These are phyloP conservation scores for Eragrostis curvula DNA, from an alignment of 176 grass and related monocot genomes.

Conservation along the genomic window DNA sequence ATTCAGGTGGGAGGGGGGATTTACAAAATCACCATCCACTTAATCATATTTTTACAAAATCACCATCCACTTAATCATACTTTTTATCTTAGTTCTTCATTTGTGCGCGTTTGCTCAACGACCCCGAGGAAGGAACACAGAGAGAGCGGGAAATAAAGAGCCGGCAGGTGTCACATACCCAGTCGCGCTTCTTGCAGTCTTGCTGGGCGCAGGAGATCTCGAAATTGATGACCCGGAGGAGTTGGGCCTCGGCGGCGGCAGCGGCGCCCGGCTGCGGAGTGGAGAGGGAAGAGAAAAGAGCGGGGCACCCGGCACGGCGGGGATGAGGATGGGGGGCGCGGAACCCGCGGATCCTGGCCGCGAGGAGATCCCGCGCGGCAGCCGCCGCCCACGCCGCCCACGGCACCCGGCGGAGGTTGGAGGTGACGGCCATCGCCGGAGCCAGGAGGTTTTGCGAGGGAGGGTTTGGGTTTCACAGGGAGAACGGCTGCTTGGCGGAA, in stretches of 20 bases:
- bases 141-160: neutral
- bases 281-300: slow-evolving; percentile 29
- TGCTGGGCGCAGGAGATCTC: slow-evolving; percentile 55
- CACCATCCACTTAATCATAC: no score
- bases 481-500: neutral
- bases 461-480: neutral
- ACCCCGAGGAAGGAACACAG: neutral
- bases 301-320: neutral
- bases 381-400: slow-evolving; percentile 15
- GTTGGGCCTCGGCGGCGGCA: slow-evolving; percentile 47
- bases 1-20: no score
- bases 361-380: slow-evolving; percentile 25
- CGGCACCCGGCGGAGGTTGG: slow-evolving; percentile 33
- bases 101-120: neutral
- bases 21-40: no score
- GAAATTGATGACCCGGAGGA: slow-evolving; percentile 50
- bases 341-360: neutral
- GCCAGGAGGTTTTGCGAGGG: slow-evolving; percentile 18
- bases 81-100: no score
- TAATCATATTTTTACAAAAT: no score
- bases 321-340: neutral
- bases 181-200: slow-evolving; percentile 48
- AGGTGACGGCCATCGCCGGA: slow-evolving; percentile 28
- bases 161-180: slow-evolving; percentile 6
- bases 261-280: slow-evolving; percentile 22